Evolutionary conservation across 202 grass and related monocot species (phyloP).

Genomic region (Panicum hallii): DNA sequence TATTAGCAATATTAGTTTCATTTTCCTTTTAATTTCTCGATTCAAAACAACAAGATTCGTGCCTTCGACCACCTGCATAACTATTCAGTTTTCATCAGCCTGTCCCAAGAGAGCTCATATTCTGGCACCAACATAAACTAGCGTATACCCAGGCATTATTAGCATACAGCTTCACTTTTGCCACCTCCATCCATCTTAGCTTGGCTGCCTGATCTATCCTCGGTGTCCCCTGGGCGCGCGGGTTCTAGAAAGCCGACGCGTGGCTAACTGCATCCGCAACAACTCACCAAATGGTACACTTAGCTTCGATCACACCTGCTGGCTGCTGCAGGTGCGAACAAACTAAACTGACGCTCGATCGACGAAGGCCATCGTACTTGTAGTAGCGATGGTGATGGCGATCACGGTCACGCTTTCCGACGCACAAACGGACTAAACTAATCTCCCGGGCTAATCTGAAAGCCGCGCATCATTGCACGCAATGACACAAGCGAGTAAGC

Average conservation of each 20-base stretch:
- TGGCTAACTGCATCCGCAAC: constrained; percentile 15
- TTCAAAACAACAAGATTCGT: background rate
- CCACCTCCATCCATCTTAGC: background rate
- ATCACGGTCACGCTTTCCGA: constrained; percentile 33
- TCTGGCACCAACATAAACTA: background rate
- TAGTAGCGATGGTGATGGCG: background rate
- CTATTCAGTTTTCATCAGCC: no score
- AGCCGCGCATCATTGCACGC: background rate
- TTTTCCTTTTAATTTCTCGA: background rate
- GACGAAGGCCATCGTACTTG: constrained; percentile 9
- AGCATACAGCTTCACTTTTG: background rate
- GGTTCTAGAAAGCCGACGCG: constrained; percentile 22
- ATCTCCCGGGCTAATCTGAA: background rate
- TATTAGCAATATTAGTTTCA: background rate
- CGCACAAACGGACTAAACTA: constrained; percentile 53
- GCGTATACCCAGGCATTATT: background rate
- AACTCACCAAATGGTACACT: background rate
- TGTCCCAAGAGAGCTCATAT: background rate
- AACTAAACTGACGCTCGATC: no score
- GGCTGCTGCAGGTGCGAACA: background rate
- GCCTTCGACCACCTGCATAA: background rate
- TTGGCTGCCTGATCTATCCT: background rate
- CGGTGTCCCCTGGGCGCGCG: background rate
- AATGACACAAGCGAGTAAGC: no score
- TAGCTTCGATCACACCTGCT: background rate